A percentile compares a stretch with the other conserved stretches of the same genome.
Evolutionary conservation across 805 yeast genomes (phyloP).

Genomic region (Wickerhamiella lipophila): DNA sequence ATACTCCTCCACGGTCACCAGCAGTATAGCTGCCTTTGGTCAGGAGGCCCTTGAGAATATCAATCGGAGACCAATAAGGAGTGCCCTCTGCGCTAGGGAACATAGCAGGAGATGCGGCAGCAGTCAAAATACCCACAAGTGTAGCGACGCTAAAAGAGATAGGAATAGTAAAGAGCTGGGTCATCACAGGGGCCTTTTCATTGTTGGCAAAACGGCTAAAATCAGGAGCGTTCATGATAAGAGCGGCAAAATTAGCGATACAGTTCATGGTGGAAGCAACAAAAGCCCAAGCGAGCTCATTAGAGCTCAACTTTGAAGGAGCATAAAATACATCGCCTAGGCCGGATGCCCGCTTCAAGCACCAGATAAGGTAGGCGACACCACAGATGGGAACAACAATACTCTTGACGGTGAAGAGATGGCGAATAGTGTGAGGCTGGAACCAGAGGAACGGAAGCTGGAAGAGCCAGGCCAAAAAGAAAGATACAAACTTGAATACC

Average conservation of each 20-base stretch:
- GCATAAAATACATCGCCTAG: constrained; percentile 60
- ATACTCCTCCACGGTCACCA: constrained; percentile 67
- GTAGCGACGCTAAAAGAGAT: constrained; percentile 68
- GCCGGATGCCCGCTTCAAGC: constrained; percentile 67
- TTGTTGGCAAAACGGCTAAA: constrained; percentile 65
- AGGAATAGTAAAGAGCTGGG: constrained; percentile 58
- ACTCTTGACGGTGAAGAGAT: constrained; percentile 73
- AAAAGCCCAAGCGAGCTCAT: constrained; percentile 71
- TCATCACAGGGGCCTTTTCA: constrained; percentile 27
- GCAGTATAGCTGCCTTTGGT: constrained; percentile 18
- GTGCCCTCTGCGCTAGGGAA: constrained; percentile 36
- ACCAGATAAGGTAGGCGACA: constrained; percentile 71
- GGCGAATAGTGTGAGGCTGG: constrained; percentile 71
- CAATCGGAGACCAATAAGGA: constrained; percentile 75
- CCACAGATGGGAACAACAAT: constrained; percentile 72
- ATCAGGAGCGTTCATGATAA: constrained; percentile 80
- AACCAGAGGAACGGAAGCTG: constrained; percentile 72
- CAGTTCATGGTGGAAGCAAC: constrained; percentile 66
- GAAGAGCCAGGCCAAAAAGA: constrained; percentile 70
- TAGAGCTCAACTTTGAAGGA: constrained; percentile 38
- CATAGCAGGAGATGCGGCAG: constrained; percentile 57
- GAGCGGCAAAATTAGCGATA: constrained; percentile 77
- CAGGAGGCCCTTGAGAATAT: constrained; percentile 54
- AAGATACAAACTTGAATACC: constrained; percentile 58
- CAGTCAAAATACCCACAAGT: constrained; percentile 70